phyloP scores from a whole-genome alignment of 805 yeast genomes.

The Cephaloascus fragrans region DNA sequence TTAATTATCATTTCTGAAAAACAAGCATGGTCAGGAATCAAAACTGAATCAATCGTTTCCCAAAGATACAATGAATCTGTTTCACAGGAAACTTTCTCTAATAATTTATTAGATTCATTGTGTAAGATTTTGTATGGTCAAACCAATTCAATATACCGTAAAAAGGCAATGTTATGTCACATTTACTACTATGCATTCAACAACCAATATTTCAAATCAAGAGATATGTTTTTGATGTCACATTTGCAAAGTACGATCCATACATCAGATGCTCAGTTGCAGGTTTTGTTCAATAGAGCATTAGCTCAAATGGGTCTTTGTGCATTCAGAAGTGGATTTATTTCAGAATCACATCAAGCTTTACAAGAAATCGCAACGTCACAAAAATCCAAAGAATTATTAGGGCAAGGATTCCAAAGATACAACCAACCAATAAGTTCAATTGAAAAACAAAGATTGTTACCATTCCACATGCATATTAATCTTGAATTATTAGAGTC shows the following conservation, averaged over 20 bases:
- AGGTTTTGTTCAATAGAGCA: slow-evolving; percentile 90
- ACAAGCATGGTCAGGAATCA: slow-evolving; percentile 59
- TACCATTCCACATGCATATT: slow-evolving; percentile 98
- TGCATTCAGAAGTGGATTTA: slow-evolving; percentile 86
- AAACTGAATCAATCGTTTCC: slow-evolving; percentile 21
- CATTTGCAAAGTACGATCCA: slow-evolving; percentile 79
- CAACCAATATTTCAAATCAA: slow-evolving; percentile 73
- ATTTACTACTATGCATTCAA: slow-evolving; percentile 89
- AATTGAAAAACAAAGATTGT: slow-evolving; percentile 67
- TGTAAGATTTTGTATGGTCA: slow-evolving; percentile 59
- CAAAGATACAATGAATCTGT: slow-evolving; percentile 18
- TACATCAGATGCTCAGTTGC: slow-evolving; percentile 76
- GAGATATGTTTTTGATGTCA: slow-evolving; percentile 80
- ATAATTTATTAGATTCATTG: slow-evolving; percentile 53
- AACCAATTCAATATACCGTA: slow-evolving; percentile 57
- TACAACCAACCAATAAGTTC: slow-evolving; percentile 44
- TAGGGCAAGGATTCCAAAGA: slow-evolving; percentile 86
- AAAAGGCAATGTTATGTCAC: slow-evolving; percentile 76
- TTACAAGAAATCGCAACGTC: slow-evolving; percentile 84
- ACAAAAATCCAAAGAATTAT: slow-evolving; percentile 77
- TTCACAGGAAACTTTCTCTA: slow-evolving; percentile 30
- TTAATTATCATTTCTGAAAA: slow-evolving; percentile 63
- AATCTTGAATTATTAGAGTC: slow-evolving; percentile 91
- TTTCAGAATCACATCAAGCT: slow-evolving; percentile 78
- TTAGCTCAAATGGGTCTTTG: slow-evolving; percentile 91